Evolutionary conservation across 2,329 filamentous ascomycete species (phyloP), one percentile per base, ranked within the genome.

Genomic region (Colletotrichum endophyticum): DNA sequence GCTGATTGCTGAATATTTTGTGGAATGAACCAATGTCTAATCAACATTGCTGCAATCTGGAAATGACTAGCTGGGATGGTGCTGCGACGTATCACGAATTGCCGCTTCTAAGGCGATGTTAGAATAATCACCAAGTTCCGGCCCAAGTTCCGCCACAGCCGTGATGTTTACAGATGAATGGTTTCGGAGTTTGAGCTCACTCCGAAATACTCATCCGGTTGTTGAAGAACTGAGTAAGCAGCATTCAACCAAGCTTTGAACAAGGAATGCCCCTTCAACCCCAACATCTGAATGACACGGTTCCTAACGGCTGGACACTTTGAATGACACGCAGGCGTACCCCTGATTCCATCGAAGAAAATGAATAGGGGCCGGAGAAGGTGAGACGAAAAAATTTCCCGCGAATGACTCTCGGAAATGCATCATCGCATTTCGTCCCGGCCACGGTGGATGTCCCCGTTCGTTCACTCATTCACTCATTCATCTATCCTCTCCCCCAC

Each of bases 241-340:
- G 57, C 13, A 36, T 56, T 15, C 39, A 44, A 53, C 13, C 73
- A 67, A 30, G 22, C 16, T 8, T n/a, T 8, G 34, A 66, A 30
- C 74, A 76, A 70, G 74, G 74, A 66, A 61, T 11, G 22, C n/a
- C 70, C 74, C 64, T 76, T 27, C 39, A 76, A 56, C 44, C n/a
- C 22, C 12, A 56, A 32, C 34, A 15, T 19, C 39, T 44, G 39
- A 53, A 74, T 74, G 74, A 76, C 74, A 76, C 74, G 19, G 19
- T 39, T 66, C 73, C 34, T 28, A 15, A 44, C 27, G 13, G 30
- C 59, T 34, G 25, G 59, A 64, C 64, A 59, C 34, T 27, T 49
- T 61, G 34, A 32, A 53, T 74, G 74, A 74, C 70, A 76, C 32
- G 28, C 74, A 74, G 74, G 74, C 70, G 22, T 70, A 74, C 49